phyloP scores from a whole-genome alignment of 768 basidiomycete genomes.

The Daedaleopsis nitida region DNA sequence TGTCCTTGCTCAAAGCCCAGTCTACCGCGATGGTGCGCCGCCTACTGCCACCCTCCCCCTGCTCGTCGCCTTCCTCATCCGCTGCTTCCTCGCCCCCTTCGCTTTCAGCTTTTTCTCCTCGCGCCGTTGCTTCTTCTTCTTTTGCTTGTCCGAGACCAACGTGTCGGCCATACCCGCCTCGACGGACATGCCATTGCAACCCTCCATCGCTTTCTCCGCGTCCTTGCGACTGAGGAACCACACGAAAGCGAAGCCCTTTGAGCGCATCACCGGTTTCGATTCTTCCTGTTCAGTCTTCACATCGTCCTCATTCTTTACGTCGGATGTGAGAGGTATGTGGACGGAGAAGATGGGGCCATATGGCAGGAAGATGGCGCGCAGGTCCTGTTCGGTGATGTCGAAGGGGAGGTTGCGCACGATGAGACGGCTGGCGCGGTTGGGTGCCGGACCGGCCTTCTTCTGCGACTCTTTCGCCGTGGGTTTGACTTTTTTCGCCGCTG shows the following conservation, averaged over 20 bases:
- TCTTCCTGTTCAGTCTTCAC: constrained; percentile 33
- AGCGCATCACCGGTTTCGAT: constrained; percentile 34
- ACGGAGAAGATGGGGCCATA: constrained; percentile 87
- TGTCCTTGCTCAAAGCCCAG: constrained; percentile 94
- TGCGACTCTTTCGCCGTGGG: constrained; percentile 12
- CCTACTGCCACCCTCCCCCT: constrained; percentile 38
- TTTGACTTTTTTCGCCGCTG: constrained; percentile 30
- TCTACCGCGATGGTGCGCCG: constrained; percentile 84
- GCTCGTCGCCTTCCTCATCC: constrained; percentile 33
- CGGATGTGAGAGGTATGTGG: constrained; percentile 58
- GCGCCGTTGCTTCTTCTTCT: constrained; percentile 62
- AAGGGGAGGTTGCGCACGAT: constrained; percentile 92
- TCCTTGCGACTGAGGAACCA: constrained; percentile 89
- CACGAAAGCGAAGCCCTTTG: constrained; percentile 91
- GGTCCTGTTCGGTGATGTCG: constrained; percentile 79
- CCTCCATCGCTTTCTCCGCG: constrained; percentile 79
- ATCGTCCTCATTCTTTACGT: constrained; percentile 28
- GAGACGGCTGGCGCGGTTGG: constrained; percentile 75
- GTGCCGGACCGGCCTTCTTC: constrained; percentile 41
- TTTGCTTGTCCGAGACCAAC: constrained; percentile 64
- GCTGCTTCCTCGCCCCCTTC: constrained; percentile 21
- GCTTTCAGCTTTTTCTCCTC: constrained; percentile 49
- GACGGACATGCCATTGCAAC: constrained; percentile 75
- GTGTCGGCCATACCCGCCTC: constrained; percentile 61
- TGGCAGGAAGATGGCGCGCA: constrained; percentile 84